Base-by-base conservation (phyloP, 176 grass and related monocot genomes). In the Saccharum spontaneum region DNA sequence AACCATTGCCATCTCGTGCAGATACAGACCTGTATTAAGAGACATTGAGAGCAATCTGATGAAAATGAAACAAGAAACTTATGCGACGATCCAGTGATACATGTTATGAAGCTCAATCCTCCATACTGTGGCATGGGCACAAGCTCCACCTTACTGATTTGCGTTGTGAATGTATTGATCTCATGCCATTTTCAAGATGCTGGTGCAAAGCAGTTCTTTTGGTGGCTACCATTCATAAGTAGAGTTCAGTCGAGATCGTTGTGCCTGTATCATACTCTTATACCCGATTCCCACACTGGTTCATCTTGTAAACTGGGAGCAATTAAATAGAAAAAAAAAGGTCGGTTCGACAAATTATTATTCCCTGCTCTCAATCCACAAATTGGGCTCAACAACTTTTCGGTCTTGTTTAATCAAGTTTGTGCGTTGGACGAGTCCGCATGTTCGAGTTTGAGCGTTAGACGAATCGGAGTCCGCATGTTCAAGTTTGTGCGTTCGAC, bases 21-120 rank as follows among this genome's bases (percentile, higher is more conserved):
- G 95, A 76, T 98, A 98, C 71, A 92, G 91, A 78, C 96, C 91
- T 74, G 91, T 94, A 54, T 77, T 98, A 34, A 90, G 79, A 86
- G 91, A 92, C 17, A 94, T 94, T 65, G 96, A 95, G 74, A 90
- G 79, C 82, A 95, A 90, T 54, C 88, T 98, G 61, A 95, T 94
- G 89, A 94, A 90, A 92, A 98, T 98, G 96, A 98, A 98, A 82
- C 96, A 95, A 94, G 96, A 98, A 90, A 94, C 93, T 15, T 95
- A 98, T 82, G 83, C 90, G 1, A 94, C 90, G 0, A 88, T 94
- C 33, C 69, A 87, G 65, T 90, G 83, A 95, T 66, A 40, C 46
- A 70, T 38, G 52, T 6, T 67, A 22, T 18, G 17, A 36, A 68
- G 50, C 46, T 12, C 82, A 10, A 10, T 92, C 43, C 41, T 65